These are phyloP conservation scores for Cystobasidium ongulense DNA, from an alignment of 768 basidiomycete genomes.

Conservation along the genomic window DNA sequence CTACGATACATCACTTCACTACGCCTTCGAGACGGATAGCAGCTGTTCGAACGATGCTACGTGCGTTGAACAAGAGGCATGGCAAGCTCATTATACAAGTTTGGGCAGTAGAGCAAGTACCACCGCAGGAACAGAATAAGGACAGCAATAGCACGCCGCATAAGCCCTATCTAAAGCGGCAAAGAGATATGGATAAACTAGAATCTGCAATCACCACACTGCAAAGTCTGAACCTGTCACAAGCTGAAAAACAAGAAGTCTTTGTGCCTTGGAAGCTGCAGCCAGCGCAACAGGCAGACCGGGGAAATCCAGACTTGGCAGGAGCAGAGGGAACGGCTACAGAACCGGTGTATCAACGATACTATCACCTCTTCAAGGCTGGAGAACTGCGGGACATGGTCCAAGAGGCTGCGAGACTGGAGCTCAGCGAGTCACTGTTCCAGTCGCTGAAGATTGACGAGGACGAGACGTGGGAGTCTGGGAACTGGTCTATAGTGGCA, in stretches of 20 bases:
- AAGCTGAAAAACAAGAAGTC: slow-evolving; percentile 60
- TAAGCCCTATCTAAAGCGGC: neutral
- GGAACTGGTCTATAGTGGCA: slow-evolving; percentile 34
- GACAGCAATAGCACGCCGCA: neutral
- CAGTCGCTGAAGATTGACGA: slow-evolving; percentile 51
- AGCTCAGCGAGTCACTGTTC: slow-evolving; percentile 49
- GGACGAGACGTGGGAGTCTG: slow-evolving; percentile 66
- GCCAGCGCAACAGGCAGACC: neutral
- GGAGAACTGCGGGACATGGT: slow-evolving; percentile 67
- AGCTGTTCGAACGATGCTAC: slow-evolving; percentile 64
- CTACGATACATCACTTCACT: slow-evolving; percentile 91
- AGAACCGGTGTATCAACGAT: slow-evolving; percentile 61
- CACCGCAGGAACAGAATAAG: slow-evolving; percentile 25
- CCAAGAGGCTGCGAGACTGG: slow-evolving; percentile 54
- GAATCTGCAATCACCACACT: neutral
- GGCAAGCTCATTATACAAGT: slow-evolving; percentile 86
- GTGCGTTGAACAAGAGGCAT: slow-evolving; percentile 47
- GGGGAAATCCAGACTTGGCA: neutral
- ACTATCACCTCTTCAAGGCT: slow-evolving; percentile 88
- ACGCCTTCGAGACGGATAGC: slow-evolving; percentile 63
- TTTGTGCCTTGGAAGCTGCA: slow-evolving; percentile 74
- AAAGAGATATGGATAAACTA: slow-evolving; percentile 12
- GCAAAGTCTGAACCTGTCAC: neutral
- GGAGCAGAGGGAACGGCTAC: neutral
- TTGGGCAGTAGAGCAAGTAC: slow-evolving; percentile 91